Base-by-base conservation (phyloP, 2,329 filamentous ascomycete species). In the Fusarium nodosum region DNA sequence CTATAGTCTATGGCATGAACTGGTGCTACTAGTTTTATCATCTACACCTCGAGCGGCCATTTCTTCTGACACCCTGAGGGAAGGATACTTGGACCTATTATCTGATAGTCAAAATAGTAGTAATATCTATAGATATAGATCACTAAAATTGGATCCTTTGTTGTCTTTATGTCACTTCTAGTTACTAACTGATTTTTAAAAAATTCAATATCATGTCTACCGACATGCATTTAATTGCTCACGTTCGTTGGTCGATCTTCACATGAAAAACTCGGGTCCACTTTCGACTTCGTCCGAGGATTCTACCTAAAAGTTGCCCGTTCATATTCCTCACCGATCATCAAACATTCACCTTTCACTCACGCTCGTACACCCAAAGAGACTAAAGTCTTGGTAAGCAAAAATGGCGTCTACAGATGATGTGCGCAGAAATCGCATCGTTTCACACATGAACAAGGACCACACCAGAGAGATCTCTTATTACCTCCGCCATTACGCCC, bases 401-500 rank as follows among this genome's bases (percentile, higher is more conserved):
- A 55, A 39, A 52, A 77, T 77, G 76, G 58, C 69, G 16, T 69
- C 72, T 20, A 51, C 71, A n/a, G 76, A 79, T 24, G 73, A 73
- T 48, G 74, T 72, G 36, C 71, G 75, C 60, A 79, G 76, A 47
- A 69, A 72, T 39, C 79, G 80, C 71, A 82, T 83, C 78, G 87
- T 95, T 76, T 84, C 84, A 34, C 94, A 97, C 83, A 96, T 97
- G 93, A 97, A 97, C 82, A 83, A 83, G 44, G 91, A 95, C 79
- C 95, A 97, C 81, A 82, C 85, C 53, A 86, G 88, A 72, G 93
- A 93, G 60, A 88, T 97, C 51, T 82, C 87, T 60, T 86, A 91
- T 76, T 97, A 94, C 80, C 87, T 97, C n/a, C 89, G 89, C 68
- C 87, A 93, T 79, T 93, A 89, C 82, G 84, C 82, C 76, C 79